These are phyloP conservation scores for Herpetospermum pedunculosum DNA, from an alignment of 306 rosid genomes.

Conservation along the genomic window DNA sequence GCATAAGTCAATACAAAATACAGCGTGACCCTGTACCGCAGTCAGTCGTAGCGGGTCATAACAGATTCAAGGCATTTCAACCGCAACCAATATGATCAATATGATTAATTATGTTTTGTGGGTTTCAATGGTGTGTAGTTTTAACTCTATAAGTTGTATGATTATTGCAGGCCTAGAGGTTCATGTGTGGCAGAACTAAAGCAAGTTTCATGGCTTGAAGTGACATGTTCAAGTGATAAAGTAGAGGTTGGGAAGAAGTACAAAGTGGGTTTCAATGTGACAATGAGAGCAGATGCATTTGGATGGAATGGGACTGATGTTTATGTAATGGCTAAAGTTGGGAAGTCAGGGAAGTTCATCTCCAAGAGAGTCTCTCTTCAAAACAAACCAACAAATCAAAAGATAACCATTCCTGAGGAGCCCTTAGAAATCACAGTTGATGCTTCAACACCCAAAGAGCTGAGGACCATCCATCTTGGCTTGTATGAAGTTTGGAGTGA, in stretches of 20 bases:
- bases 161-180: not conserved
- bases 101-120: too few relatives aligned
- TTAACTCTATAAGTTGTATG: too few relatives aligned
- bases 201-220: slow-evolving; percentile 85
- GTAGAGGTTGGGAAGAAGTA: fast-evolving
- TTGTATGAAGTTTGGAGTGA: slow-evolving; percentile 13
- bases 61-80: too few relatives aligned
- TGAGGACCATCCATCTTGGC: not conserved
- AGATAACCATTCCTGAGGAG: not conserved
- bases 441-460: not conserved
- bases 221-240: slow-evolving; percentile 8
- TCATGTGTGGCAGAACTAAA: slow-evolving; percentile 18
- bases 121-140: too few relatives aligned
- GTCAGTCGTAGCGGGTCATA: too few relatives aligned
- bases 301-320: slow-evolving; percentile 44
- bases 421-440: not conserved
- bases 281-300: slow-evolving; percentile 30
- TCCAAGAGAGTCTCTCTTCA: not conserved
- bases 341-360: slow-evolving; percentile 31
- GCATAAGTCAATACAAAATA: too few relatives aligned
- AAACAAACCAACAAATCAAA: not conserved
- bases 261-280: slow-evolving; percentile 11
- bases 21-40: too few relatives aligned
- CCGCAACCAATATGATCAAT: too few relatives aligned
- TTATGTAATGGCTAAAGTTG: slow-evolving; percentile 9